These are phyloP conservation scores for Mediolabrus comicus DNA, from an alignment of 108 stramenopile species.

Conservation along the genomic window DNA sequence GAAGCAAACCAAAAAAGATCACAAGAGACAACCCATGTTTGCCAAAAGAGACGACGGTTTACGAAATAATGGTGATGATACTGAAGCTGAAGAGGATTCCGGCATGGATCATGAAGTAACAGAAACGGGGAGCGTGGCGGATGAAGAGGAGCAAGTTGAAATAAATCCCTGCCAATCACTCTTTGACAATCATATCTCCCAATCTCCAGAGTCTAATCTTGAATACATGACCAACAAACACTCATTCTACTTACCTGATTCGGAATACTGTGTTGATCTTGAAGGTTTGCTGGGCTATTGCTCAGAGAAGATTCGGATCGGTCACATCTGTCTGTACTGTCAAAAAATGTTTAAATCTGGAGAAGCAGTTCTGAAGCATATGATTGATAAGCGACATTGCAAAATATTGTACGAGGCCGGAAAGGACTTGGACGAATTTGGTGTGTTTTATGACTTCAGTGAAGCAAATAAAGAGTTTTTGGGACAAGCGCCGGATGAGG, in stretches of 20 bases:
- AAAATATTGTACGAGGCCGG: conserved; percentile 90
- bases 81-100: neutral
- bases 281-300: conserved; percentile 88
- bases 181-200: conserved; percentile 74
- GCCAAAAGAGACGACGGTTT: conserved; percentile 18
- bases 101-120: conserved; percentile 9
- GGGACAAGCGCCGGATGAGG: conserved; percentile 24
- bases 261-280: conserved; percentile 81
- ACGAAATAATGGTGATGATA: neutral
- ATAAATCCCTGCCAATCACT: conserved; percentile 85
- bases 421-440: conserved; percentile 91
- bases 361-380: conserved; percentile 81
- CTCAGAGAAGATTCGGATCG: conserved; percentile 94
- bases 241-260: conserved; percentile 94
- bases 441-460: conserved; percentile 94
- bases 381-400: conserved; percentile 83
- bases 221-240: conserved; percentile 69
- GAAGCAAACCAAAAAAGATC: conserved; percentile 31
- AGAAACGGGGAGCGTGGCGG: conserved; percentile 24
- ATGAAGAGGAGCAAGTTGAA: conserved; percentile 66
- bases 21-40: conserved; percentile 37
- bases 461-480: conserved; percentile 65
- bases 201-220: conserved; percentile 62
- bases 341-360: conserved; percentile 69
- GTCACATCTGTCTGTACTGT: conserved; percentile 92